Percentiles rank a stretch among this genome's conserved stretches.
Conservation (phyloP, 306 rosid species). For the Begonia masoniana region DNA sequence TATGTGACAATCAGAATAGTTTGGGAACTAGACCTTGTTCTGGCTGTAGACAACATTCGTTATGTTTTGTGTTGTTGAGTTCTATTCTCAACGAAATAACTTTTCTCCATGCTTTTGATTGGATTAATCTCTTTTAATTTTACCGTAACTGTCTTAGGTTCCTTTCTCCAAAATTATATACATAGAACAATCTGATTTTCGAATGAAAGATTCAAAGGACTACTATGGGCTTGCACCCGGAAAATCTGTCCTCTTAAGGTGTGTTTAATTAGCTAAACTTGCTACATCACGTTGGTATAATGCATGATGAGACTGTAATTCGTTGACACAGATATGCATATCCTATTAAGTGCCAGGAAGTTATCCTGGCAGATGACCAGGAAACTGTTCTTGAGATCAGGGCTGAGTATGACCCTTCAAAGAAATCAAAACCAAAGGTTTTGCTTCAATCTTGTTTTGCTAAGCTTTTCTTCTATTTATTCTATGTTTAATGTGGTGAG, state of each 20-base stretch:
- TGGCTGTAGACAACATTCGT: background rate
- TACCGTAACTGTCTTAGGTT: constrained; percentile 28
- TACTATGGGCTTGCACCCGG: constrained; percentile 98
- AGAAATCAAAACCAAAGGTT: constrained; percentile 97
- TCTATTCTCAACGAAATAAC: background rate
- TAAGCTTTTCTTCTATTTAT: constrained; percentile 1
- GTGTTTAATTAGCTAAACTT: constrained; percentile 8
- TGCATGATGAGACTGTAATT: background rate
- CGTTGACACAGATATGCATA: constrained; percentile 64
- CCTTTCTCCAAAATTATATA: constrained; percentile 75
- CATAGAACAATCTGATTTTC: constrained; percentile 84
- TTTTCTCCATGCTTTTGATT: background rate
- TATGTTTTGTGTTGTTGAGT: background rate
- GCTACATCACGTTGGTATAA: background rate
- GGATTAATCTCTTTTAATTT: constrained; percentile 1
- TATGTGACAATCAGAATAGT: background rate
- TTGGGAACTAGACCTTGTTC: background rate
- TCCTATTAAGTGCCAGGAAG: constrained; percentile 90
- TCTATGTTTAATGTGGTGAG: constrained; percentile 3
- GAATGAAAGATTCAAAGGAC: constrained; percentile 85
- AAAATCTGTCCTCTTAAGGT: constrained; percentile 89
- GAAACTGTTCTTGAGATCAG: constrained; percentile 76
- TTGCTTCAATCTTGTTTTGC: constrained; percentile 7
- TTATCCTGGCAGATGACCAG: constrained; percentile 66
- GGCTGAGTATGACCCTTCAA: constrained; percentile 79